Evolutionary conservation across 371 early-diverging fungal genomes (phyloP).

Genomic region (Mortierella sp.): DNA sequence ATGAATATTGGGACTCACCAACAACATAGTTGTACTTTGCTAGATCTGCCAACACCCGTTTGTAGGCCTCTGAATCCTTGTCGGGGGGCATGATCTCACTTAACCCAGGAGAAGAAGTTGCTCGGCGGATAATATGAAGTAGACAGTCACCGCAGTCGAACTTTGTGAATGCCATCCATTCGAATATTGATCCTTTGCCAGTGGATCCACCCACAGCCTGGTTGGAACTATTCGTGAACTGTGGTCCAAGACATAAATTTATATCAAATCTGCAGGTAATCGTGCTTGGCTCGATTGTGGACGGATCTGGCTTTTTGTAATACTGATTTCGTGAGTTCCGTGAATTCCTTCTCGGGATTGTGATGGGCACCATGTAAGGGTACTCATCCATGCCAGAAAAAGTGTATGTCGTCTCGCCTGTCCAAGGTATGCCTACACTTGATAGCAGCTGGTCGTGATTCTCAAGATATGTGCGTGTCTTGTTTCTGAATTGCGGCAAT

Average conservation of each 20-base stretch:
- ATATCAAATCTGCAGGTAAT: slow-evolving; percentile 24
- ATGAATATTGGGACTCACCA: slow-evolving; percentile 18
- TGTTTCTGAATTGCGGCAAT: not conserved
- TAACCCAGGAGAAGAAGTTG: slow-evolving; percentile 10
- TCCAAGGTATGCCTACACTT: slow-evolving; percentile 12
- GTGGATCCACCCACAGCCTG: slow-evolving; percentile 3
- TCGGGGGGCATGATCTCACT: slow-evolving; percentile 28
- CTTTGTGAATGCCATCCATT: slow-evolving; percentile 38
- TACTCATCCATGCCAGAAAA: slow-evolving; percentile 39
- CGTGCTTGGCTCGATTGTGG: not conserved
- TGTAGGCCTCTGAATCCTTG: slow-evolving; percentile 11
- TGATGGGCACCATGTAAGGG: slow-evolving; percentile 28
- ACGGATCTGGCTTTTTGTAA: not conserved
- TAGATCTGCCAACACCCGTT: slow-evolving; percentile 21
- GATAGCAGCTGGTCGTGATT: slow-evolving; percentile 2
- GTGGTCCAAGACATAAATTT: slow-evolving; percentile 28
- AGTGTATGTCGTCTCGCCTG: slow-evolving; percentile 14
- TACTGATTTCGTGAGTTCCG: not conserved
- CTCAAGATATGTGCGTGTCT: slow-evolving; percentile 3
- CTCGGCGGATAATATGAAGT: slow-evolving; percentile 32
- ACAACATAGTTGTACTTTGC: slow-evolving; percentile 51
- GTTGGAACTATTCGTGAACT: slow-evolving; percentile 19
- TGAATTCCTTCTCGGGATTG: slow-evolving; percentile 1
- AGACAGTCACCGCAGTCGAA: slow-evolving; percentile 54
- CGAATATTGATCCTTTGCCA: slow-evolving; percentile 25